Base-by-base conservation (phyloP, 306 rosid genomes). In the Cajanus cajan region DNA sequence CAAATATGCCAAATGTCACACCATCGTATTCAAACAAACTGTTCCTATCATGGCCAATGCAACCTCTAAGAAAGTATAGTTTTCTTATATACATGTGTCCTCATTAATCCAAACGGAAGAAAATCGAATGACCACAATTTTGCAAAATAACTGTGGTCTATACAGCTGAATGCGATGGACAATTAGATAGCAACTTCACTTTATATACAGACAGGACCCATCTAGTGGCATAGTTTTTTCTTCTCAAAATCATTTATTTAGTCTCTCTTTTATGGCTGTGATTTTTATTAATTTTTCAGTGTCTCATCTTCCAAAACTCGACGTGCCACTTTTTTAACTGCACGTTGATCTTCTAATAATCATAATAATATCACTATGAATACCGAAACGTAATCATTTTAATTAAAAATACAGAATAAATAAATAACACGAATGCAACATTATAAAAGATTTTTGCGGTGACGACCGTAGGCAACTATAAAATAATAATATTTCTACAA, bases 21-120 rank as follows among this genome's bases (percentile, higher is more conserved):
- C 19, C 28, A 7, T 71, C 55, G 31, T 24, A 39, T 62, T 63
- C 57, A 71, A 63, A 80, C 83, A 62, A 80, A 47, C 67, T 50
- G 74, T 73, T 73, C 25, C 79, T 39, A 16, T 73, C 79, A 50
- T 48, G 5, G 21, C 61, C 58, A 66, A 51, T 1, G 10, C 8
- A 7, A 70, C 40, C 47, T 21, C 78, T 3, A 15, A 21, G 40
- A 58, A 78, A 48, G 12, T 14, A 11, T n/a, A 59, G 45, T 69
- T 36, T 43, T 44, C 13, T 41, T 37, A 59, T 71, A 12, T 45
- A 3, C 61, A 19, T 54, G 16, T 47, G 75, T n/a, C 70, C 15
- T 39, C 54, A 28, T 28, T 28, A 36, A 48, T 34, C 25, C 65
- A 34, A 59, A 57, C 22, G 1, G 7, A 24, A 54, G 7, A 54